These are phyloP conservation scores for Salvia rosmarinus DNA, from an alignment of 257 asterid species.

Conservation along the genomic window DNA sequence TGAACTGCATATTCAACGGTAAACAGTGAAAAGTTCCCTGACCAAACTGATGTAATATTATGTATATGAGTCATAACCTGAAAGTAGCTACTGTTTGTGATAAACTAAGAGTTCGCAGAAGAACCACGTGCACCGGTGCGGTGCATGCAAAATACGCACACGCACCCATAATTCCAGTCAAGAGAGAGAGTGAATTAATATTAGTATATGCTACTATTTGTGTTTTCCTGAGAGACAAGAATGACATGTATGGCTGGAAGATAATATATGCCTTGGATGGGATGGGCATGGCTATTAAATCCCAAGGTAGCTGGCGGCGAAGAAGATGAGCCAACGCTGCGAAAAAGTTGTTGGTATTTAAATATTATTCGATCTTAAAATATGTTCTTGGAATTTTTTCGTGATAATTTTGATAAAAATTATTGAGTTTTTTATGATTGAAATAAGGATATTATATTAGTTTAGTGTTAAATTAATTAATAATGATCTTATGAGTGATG, in stretches of 20 bases:
- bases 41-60: conserved; percentile 20
- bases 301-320: no score
- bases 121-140: conserved; percentile 36
- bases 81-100: conserved; percentile 35
- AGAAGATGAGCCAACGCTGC: no score
- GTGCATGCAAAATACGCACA: conserved; percentile 31
- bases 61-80: conserved; percentile 23
- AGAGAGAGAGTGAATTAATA: background rate
- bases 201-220: background rate
- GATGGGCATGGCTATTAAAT: background rate
- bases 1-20: conserved; percentile 43
- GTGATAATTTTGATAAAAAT: no score
- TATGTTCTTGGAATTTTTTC: no score
- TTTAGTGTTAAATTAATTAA: no score
- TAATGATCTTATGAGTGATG: no score
- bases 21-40: conserved; percentile 43
- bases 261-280: background rate
- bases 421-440: no score
- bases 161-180: background rate
- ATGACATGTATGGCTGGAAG: conserved; percentile 43
- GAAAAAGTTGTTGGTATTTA: no score
- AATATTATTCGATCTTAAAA: no score
- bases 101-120: conserved; percentile 26
- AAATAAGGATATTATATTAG: no score
- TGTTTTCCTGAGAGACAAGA: conserved; percentile 38